Percentiles rank a stretch among this genome's conserved stretches.
phyloP scores from a whole-genome alignment of 305 asterid species.

The Fraxinus dipetala region DNA sequence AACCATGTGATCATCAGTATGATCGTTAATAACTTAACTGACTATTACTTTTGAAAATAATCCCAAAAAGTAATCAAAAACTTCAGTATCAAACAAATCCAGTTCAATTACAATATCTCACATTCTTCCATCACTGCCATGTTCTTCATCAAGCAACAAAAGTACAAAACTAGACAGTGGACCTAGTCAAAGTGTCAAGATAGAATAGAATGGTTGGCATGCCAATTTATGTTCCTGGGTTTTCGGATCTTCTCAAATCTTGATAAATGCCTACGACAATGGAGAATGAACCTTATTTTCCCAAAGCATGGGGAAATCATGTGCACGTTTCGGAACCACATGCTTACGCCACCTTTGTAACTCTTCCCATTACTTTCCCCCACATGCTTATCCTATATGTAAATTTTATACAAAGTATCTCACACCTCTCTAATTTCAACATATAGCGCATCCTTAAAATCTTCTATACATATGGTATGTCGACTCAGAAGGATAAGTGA shows the following conservation, averaged over 20 bases:
- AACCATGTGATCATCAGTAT: too few relatives aligned
- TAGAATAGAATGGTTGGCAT: neutral
- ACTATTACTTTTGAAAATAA: neutral
- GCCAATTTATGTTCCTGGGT: neutral
- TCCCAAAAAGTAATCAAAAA: neutral
- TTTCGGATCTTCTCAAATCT: neutral
- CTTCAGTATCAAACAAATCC: neutral
- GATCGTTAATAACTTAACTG: too few relatives aligned
- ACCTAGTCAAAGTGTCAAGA: neutral
- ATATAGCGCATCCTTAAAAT: neutral
- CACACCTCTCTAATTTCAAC: neutral
- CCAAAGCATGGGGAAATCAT: neutral
- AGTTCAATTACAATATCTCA: neutral
- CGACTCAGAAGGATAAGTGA: neutral
- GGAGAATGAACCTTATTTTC: neutral
- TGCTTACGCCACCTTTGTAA: neutral
- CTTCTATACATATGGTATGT: neutral
- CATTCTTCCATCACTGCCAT: neutral
- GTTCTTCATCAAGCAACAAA: neutral
- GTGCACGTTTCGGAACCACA: neutral
- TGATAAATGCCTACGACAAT: neutral
- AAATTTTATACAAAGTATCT: neutral
- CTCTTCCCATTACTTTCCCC: neutral
- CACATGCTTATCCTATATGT: neutral
- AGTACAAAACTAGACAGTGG: neutral